These are phyloP conservation scores for Irpex sp. DNA, from an alignment of 1,284 basidiomycete genomes.

Conservation along the genomic window DNA sequence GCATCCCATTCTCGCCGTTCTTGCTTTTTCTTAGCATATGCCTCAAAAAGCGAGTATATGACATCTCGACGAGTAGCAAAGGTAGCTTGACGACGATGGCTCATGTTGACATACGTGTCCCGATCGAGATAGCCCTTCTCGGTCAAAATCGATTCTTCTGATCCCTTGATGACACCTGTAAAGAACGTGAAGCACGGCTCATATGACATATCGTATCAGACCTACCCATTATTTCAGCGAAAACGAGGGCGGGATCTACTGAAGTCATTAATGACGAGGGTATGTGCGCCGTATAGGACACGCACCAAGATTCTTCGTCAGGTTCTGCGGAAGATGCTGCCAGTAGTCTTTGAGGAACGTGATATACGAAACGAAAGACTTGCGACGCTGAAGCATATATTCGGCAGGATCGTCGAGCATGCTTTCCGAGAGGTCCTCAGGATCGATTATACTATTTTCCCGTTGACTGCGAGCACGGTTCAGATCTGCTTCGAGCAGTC, in stretches of 20 bases:
- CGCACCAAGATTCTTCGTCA: slow-evolving; percentile 56
- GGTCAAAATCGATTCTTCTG: slow-evolving; percentile 41
- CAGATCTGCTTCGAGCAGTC: slow-evolving; percentile 39
- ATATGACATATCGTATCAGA: background rate
- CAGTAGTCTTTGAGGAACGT: slow-evolving; percentile 56
- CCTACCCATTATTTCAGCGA: no score
- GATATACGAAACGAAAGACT: slow-evolving; percentile 43
- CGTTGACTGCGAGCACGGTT: background rate
- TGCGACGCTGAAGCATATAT: slow-evolving; percentile 23
- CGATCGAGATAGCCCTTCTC: slow-evolving; percentile 39
- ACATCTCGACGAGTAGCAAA: slow-evolving; percentile 46
- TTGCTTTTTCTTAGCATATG: slow-evolving; percentile 48
- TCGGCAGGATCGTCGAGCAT: slow-evolving; percentile 17
- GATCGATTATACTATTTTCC: background rate
- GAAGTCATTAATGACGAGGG: no score
- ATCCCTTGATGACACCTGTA: slow-evolving; percentile 68
- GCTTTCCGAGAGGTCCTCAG: slow-evolving; percentile 20
- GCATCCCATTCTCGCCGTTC: slow-evolving; percentile 48
- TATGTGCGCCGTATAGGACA: background rate
- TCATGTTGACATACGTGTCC: slow-evolving; percentile 43
- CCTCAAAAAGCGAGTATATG: slow-evolving; percentile 54
- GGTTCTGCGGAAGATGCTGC: slow-evolving; percentile 54
- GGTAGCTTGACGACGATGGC: slow-evolving; percentile 47
- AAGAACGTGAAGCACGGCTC: no score
- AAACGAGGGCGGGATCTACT: no score